Evolutionary conservation across 257 asterid genomes (phyloP), one percentile per base, ranked within the genome.

Genomic region (Linderniella brevidens): DNA sequence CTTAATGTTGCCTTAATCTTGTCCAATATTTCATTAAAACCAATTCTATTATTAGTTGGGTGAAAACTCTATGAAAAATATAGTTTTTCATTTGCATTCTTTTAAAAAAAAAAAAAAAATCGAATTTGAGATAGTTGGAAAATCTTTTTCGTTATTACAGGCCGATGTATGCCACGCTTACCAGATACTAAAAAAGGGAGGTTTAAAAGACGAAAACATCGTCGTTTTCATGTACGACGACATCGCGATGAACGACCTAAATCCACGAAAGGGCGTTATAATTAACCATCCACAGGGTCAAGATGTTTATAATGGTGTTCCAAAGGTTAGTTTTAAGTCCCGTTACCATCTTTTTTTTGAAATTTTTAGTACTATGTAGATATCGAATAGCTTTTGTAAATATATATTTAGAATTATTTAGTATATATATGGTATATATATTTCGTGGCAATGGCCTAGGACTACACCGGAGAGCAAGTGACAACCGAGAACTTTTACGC

Each of bases 101-200:
- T 40, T 40, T 40, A 1, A 4, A 2, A 12, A 13, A 13, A 41
- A 1, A 41, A 41, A 41, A 43, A 11, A 17, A 1, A 1, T 43
- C 17, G n/a, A 43, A 14, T n/a, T 12, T 43, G 19, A 4, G 9
- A n/a, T n/a, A 8, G 13, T 12, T 43, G n/a, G n/a, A 12, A 12
- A 12, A 12, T 43, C 17, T 43, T 43, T 4, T 1, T 43, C 19
- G 3, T 16, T 13, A 16, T 6, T 1, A 13, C 57, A 86, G 98
- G 87, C 98, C 13, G 98, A 88, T 56, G 71, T 84, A 42, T 88
- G 95, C 60, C 98, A 88, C 56, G 95, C 98, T 0, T 84, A 84
- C 63, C 98, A 88, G 70, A 62, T 88, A 40, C 66, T 88, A 48
- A 88, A 76, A 59, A 80, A 41, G 63, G 98, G 98, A 13, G 98